Evolutionary conservation across 1,139 yeast genomes (phyloP).

Genomic region (Pichiaceae sp.): DNA sequence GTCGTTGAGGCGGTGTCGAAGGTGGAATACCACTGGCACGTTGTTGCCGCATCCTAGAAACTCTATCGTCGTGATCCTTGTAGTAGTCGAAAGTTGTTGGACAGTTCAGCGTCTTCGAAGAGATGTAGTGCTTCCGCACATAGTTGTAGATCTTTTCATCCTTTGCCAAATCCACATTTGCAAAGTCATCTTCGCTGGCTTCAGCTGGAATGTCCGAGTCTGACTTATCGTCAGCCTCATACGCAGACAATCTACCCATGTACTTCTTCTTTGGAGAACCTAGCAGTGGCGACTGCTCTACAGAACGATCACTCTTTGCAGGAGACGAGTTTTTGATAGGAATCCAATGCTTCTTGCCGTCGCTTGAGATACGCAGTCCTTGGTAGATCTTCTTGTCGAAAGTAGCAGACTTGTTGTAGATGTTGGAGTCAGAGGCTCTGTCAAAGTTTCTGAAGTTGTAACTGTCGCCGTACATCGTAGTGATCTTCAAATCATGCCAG

Average conservation of each 20-base stretch:
- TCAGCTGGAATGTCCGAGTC: neutral
- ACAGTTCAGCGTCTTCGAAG: slow-evolving; percentile 20
- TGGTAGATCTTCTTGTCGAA: slow-evolving; percentile 51
- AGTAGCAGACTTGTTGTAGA: slow-evolving; percentile 18
- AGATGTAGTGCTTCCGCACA: slow-evolving; percentile 28
- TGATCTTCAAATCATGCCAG: slow-evolving; percentile 60
- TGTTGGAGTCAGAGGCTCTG: slow-evolving; percentile 46
- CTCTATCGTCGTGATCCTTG: slow-evolving; percentile 10
- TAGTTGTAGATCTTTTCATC: slow-evolving; percentile 35
- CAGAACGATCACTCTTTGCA: neutral
- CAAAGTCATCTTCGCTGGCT: neutral
- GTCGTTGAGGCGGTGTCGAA: no score
- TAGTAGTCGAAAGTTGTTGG: slow-evolving; percentile 19
- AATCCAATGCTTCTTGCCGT: slow-evolving; percentile 85
- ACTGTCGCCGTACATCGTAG: slow-evolving; percentile 65
- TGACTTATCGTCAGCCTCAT: neutral
- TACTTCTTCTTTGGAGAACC: neutral
- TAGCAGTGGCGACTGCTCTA: neutral
- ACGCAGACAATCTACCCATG: neutral
- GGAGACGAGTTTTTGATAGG: slow-evolving; percentile 23
- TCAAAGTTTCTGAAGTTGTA: slow-evolving; percentile 84
- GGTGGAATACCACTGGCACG: no score
- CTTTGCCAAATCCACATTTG: slow-evolving; percentile 25
- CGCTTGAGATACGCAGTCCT: slow-evolving; percentile 73
- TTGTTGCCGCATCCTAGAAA: slow-evolving; percentile 10